phyloP scores from a whole-genome alignment of 2,329 filamentous ascomycete species.

The Fusarium burgessii region DNA sequence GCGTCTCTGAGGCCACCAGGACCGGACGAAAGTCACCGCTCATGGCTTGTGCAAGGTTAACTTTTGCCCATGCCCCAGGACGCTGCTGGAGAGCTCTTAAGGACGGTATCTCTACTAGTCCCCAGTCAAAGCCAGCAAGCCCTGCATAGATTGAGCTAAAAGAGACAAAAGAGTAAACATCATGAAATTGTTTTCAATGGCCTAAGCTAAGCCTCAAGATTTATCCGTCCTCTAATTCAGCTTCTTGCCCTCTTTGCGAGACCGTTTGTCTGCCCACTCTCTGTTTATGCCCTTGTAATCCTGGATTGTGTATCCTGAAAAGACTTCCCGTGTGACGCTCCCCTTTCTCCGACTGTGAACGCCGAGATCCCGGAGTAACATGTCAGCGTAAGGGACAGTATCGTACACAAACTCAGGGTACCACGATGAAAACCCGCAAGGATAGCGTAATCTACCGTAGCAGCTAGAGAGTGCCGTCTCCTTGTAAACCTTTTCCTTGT shows the following conservation, averaged over 20 bases:
- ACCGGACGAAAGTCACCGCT: no score
- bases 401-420: neutral
- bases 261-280: neutral
- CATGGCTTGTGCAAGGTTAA: no score
- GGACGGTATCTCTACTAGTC: no score
- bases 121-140: no score
- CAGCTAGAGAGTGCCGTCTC: neutral
- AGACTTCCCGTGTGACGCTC: neutral
- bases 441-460: neutral
- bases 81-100: no score
- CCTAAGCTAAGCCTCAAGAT: no score
- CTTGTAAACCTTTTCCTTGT: accelerated
- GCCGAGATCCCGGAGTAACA: neutral
- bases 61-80: no score
- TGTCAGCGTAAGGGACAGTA: neutral
- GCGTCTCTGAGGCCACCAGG: no score
- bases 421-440: neutral
- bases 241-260: neutral
- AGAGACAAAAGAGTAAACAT: no score
- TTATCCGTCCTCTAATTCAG: neutral
- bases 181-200: no score
- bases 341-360: neutral
- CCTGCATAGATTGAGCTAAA: no score
- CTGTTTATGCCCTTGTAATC: neutral
- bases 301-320: neutral